Percentiles rank a stretch among this genome's conserved stretches.
These are phyloP conservation scores for Gnetum montanum DNA, from an alignment of 75 land plant genomes.

Conservation along the genomic window DNA sequence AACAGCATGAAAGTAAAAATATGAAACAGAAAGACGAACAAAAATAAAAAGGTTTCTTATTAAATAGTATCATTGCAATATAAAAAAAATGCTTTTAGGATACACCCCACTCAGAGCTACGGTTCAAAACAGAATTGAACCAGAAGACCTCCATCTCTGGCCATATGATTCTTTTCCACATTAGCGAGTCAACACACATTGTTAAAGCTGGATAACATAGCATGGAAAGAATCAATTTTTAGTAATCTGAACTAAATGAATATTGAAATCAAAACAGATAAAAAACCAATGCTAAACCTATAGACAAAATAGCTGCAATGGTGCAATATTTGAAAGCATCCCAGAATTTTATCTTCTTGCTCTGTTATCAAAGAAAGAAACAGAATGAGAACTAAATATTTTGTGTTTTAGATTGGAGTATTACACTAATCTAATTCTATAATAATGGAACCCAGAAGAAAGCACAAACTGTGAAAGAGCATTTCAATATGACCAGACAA, in stretches of 20 bases:
- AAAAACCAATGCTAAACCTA: slow-evolving; percentile 36
- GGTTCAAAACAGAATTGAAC: slow-evolving; percentile 92
- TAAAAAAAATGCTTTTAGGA: too few relatives aligned
- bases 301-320: slow-evolving; percentile 28
- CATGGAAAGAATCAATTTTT: neutral
- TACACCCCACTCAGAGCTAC: slow-evolving; percentile 99
- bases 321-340: slow-evolving; percentile 52
- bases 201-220: slow-evolving; percentile 13
- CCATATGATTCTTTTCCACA: slow-evolving; percentile 84
- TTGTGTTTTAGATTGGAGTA: too few relatives aligned
- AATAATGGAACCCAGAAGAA: too few relatives aligned
- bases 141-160: slow-evolving; percentile 92
- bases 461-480: neutral
- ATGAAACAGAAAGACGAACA: too few relatives aligned
- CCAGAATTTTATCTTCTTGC: slow-evolving; percentile 52
- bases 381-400: slow-evolving; percentile 3
- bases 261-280: neutral
- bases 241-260: neutral
- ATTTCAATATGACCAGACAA: neutral
- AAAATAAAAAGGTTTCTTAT: too few relatives aligned
- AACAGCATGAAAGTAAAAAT: too few relatives aligned
- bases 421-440: too few relatives aligned
- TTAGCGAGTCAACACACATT: slow-evolving; percentile 54
- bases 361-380: slow-evolving; percentile 34
- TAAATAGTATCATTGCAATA: too few relatives aligned